phyloP scores from a whole-genome alignment of 495 filamentous ascomycete genomes.

The Cryomyces minteri region DNA sequence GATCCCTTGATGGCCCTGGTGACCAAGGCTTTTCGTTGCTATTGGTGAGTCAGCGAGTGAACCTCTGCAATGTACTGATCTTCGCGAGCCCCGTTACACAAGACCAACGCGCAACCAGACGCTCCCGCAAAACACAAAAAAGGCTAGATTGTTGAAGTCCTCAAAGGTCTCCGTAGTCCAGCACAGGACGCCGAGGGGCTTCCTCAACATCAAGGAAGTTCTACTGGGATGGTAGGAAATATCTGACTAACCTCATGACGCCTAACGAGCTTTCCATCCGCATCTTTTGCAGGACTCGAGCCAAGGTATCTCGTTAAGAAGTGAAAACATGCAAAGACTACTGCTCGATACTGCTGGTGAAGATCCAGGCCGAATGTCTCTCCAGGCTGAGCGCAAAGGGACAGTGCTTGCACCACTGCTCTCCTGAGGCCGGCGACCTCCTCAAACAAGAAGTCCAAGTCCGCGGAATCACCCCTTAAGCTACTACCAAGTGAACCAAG shows the following conservation, averaged over 20 bases:
- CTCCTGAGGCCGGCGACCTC: constrained; percentile 11
- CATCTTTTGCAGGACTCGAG: background rate
- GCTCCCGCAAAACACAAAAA: too few species aligned
- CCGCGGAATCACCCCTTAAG: constrained; percentile 7
- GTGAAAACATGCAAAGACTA: background rate
- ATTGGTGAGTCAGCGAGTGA: background rate
- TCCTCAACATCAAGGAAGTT: too few species aligned
- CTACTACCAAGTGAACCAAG: constrained; percentile 1
- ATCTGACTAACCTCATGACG: too few species aligned
- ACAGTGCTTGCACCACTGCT: constrained; percentile 5
- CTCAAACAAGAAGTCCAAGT: constrained; percentile 9
- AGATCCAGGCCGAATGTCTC: background rate
- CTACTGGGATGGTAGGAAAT: background rate
- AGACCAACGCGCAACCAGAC: too few species aligned
- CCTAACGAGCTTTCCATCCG: background rate
- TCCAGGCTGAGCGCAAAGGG: background rate
- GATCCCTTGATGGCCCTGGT: constrained; percentile 17
- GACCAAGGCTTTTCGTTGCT: background rate
- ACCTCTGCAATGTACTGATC: too few species aligned
- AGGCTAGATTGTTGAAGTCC: too few species aligned
- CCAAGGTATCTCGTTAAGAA: background rate
- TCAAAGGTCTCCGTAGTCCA: too few species aligned
- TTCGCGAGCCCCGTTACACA: too few species aligned
- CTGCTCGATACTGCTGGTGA: background rate
- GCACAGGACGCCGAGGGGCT: too few species aligned